Evolutionary conservation across 768 basidiomycete species (phyloP), one percentile per base, ranked within the genome.

Genomic region (Agrocybe praecox): DNA sequence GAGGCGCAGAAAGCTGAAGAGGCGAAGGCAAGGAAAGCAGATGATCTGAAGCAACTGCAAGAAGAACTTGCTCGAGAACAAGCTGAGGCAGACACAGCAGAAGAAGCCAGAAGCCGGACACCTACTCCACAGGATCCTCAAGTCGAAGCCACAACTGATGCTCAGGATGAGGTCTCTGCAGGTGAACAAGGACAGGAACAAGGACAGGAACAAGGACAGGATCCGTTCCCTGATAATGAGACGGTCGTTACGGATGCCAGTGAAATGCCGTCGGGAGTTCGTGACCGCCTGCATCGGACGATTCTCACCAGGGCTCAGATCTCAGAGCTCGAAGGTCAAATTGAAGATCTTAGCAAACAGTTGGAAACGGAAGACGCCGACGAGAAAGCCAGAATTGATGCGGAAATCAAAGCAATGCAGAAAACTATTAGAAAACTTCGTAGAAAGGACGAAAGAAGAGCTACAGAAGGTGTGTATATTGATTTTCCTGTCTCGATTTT

Each of bases 1-100:
- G 60, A 58, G 17, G 57, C 19, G 23, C 26, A 59, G 32, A 57
- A 48, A 6, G 56, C 49, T 10, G 57, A 63, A 43, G 43, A 60
- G 21, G 53, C 51, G 44, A 36, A 59, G 24, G 46, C 54, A 36
- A 57, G 61, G 40, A 60, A 57, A 19, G 65, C 60, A 14, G 63
- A 58, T 47, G 58, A 62, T n/a, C 14, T 40, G 3, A 40, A 14
- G 12, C 5, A n/a, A 5, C 12, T 40, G 12, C 14, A n/a, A 40
- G 36, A 40, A 5, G 36, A 15, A 12, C 4, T 40, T 12, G n/a
- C 14, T 40, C 36, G 50, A 61, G 51, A 43, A 46, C 53, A 33
- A 43, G 54, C 55, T n/a, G 42, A 56, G 18, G 61, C 24, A 6
- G 49, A 46, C n/a, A 36, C 52, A 7, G 32, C 24, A 17, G 29